Conservation (phyloP, 2,329 filamentous ascomycete genomes). For the Diaporthe ampelina region DNA sequence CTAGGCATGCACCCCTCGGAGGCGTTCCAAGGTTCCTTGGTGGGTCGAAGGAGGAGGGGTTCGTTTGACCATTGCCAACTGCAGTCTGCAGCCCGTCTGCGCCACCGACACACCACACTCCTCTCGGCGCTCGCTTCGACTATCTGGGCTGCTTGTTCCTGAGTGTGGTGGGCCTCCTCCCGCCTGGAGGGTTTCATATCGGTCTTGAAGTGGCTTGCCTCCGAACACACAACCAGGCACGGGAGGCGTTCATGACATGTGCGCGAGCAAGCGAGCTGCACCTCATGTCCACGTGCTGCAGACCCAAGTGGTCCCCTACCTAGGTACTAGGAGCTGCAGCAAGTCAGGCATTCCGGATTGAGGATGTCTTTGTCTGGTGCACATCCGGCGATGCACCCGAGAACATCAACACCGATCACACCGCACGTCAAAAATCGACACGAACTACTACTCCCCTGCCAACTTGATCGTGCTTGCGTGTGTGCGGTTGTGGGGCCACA, state of each 20-base stretch:
- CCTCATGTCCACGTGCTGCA: constrained; percentile 2
- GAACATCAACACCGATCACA: background rate
- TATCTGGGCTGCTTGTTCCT: background rate
- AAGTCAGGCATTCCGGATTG: background rate
- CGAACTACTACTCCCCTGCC: background rate
- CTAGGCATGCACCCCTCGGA: background rate
- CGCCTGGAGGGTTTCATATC: constrained; percentile 11
- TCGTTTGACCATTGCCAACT: constrained; percentile 26
- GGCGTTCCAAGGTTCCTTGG: background rate
- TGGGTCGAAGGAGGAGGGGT: constrained; percentile 11
- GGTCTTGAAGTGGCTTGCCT: constrained; percentile 9
- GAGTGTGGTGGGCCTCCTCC: constrained; percentile 1
- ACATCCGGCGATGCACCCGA: constrained; percentile 1
- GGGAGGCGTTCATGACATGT: constrained; percentile 19
- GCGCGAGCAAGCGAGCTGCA: background rate
- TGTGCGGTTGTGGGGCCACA: background rate
- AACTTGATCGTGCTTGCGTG: background rate
- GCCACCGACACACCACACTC: constrained; percentile 6
- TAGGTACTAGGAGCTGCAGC: background rate
- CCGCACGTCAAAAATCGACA: background rate
- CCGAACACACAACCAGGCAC: background rate
- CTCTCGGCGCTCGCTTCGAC: constrained; percentile 17
- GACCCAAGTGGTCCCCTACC: background rate
- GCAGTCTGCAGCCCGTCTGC: constrained; percentile 6
- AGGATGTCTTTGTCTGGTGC: background rate